Evolutionary conservation across 371 early-diverging fungal species (phyloP).

Genomic region (Apophysomyces variabilis): DNA sequence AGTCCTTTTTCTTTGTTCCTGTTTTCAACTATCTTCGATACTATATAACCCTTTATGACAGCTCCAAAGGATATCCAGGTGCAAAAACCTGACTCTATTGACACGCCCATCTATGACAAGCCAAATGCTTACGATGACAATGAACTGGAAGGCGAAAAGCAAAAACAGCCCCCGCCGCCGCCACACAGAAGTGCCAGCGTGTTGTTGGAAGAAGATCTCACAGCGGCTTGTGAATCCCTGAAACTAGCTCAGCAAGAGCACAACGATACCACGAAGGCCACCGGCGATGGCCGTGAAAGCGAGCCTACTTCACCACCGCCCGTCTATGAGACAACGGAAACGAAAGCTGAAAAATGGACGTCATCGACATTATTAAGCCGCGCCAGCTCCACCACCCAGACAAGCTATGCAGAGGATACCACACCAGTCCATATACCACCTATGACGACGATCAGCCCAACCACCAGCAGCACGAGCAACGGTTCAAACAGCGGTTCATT

Average conservation of each 20-base stretch:
- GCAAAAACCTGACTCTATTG: constrained; percentile 31
- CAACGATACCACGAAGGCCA: neutral
- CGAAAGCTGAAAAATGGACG: neutral
- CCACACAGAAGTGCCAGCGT: too few relatives aligned
- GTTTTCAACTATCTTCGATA: too few relatives aligned
- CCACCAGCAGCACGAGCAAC: constrained; percentile 11
- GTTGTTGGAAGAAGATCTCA: constrained; percentile 2
- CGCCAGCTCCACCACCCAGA: neutral
- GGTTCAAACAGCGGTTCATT: constrained; percentile 9
- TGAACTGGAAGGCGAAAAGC: neutral
- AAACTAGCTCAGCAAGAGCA: neutral
- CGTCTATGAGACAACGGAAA: neutral
- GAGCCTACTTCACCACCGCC: neutral
- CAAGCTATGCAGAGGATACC: neutral
- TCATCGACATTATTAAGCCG: constrained; percentile 2
- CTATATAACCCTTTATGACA: neutral
- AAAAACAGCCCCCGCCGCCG: too few relatives aligned
- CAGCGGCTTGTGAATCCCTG: constrained; percentile 6
- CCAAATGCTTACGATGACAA: constrained; percentile 33
- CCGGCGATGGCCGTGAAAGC: neutral
- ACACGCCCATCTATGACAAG: constrained; percentile 28
- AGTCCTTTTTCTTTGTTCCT: neutral
- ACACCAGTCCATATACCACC: neutral
- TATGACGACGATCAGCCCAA: neutral
- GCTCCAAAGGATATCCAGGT: constrained; percentile 8